Base-by-base conservation (phyloP, 371 early-diverging fungal species). In the Saksenaea vasiformis region DNA sequence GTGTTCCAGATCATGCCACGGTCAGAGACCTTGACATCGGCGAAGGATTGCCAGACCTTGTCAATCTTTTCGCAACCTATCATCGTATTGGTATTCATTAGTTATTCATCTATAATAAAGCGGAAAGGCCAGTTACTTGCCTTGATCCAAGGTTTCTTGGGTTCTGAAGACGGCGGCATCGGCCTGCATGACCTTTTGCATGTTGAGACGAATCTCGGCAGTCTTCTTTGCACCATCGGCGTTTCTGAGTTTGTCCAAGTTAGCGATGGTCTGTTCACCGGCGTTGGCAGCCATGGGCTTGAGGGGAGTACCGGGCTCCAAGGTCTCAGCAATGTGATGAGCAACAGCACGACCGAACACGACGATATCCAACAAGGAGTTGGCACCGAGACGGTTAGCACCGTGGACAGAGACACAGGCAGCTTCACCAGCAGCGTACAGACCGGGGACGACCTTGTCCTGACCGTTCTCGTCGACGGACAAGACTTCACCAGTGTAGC, bases 121-220 rank as follows among this genome's bases (percentile, higher is more conserved):
- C n/a, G n/a, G n/a, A n/a, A n/a, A n/a, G n/a, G 31, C 7, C 7
- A 39, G 35, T n/a, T 27, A 28, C 14, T 67, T 69, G 76, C 85
- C 98, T 79, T 95, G 93, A 73, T 95, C 93, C 62, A 98, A 85
- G 19, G 91, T 86, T 13, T 86, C 81, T 79, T 98, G 93, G 37
- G 94, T 97, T 75, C 98, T 85, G 89, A 98, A 98, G 41, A 98
- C 98, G 65, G 97, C 97, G 37, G 98, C 98, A 77, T 98, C 91
- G 77, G 79, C 87, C 83, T 98, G 98, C 98, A 98, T 98, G 60
- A 88, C 87, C 87, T 95, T 95, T 82, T 98, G 97, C 97, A 98
- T 98, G 73, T 87, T 84, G 64, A 95, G 83, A 64, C 98, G 92
- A 59, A 98, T 88, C 35, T 90, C 88, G 56, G 98, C 92, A 19